Conservation (phyloP, 2,329 filamentous ascomycete species). For the Penicillium crustosum region DNA sequence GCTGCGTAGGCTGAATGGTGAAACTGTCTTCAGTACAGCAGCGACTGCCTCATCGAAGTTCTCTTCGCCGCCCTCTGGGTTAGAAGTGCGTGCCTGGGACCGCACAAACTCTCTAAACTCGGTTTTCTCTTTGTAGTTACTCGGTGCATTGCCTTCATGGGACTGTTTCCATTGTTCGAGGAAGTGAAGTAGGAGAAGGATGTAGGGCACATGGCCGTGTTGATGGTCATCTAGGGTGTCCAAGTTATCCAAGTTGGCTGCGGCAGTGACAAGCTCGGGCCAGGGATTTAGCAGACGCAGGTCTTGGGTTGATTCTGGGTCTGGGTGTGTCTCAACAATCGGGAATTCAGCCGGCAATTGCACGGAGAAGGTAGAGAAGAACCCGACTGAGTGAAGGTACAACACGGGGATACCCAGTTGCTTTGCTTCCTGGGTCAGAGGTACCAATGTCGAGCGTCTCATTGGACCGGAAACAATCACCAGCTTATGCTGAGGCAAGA, state of each 20-base stretch:
- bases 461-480: slow-evolving; percentile 63
- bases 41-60: slow-evolving; percentile 92
- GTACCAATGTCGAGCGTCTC: slow-evolving; percentile 51
- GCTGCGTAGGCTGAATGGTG: slow-evolving; percentile 64
- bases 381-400: slow-evolving; percentile 84
- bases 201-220: slow-evolving; percentile 88
- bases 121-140: slow-evolving; percentile 79
- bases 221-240: slow-evolving; percentile 72
- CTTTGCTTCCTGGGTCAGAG: slow-evolving; percentile 52
- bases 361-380: slow-evolving; percentile 86
- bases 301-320: slow-evolving; percentile 79
- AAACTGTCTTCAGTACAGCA: slow-evolving; percentile 85
- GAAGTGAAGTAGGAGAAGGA: slow-evolving; percentile 78
- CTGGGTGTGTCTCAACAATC: slow-evolving; percentile 93
- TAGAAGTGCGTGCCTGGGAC: slow-evolving; percentile 66
- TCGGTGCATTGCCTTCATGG: slow-evolving; percentile 68
- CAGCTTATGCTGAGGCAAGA: slow-evolving; percentile 55
- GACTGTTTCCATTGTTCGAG: slow-evolving; percentile 73
- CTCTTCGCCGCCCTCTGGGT: slow-evolving; percentile 84
- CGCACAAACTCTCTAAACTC: slow-evolving; percentile 73
- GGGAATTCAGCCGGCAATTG: slow-evolving; percentile 77
- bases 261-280: slow-evolving; percentile 73
- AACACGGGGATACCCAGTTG: slow-evolving; percentile 70
- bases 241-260: slow-evolving; percentile 63
- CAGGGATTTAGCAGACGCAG: slow-evolving; percentile 82